Conservation (phyloP, 1,139 yeast species). For the Geotrichum australiense region DNA sequence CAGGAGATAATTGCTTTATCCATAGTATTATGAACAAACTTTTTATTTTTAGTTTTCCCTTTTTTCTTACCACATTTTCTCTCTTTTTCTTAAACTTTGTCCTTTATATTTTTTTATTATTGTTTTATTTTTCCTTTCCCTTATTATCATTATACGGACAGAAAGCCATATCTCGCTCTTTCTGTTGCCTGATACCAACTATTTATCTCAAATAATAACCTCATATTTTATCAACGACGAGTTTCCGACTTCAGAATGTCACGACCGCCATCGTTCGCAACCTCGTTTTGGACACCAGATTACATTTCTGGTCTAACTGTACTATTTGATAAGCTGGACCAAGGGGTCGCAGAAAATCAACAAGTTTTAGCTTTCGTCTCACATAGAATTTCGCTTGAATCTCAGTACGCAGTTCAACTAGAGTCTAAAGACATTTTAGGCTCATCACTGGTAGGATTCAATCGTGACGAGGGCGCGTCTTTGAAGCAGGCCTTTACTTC, state of each 20-base stretch:
- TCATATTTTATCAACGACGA: not conserved
- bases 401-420: constrained; percentile 51
- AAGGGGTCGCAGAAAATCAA: constrained; percentile 65
- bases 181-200: too few species aligned
- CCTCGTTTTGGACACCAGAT: constrained; percentile 65
- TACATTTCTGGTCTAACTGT: constrained; percentile 49
- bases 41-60: not conserved
- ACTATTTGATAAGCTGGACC: constrained; percentile 55
- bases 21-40: too few species aligned
- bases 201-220: not conserved
- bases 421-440: constrained; percentile 3
- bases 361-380: constrained; percentile 55
- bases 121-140: constrained; percentile 4
- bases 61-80: not conserved
- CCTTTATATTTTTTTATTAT: not conserved
- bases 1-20: too few species aligned
- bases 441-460: constrained; percentile 20
- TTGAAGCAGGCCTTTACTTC: constrained; percentile 50
- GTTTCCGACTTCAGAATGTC: constrained; percentile 2
- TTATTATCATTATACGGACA: too few species aligned
- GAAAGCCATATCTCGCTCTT: not conserved
- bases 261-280: constrained; percentile 18
- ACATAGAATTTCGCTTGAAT: constrained; percentile 60
- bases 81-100: not conserved
- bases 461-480: constrained; percentile 38